Conservation (phyloP, 495 filamentous ascomycete genomes). For the Ascobolus immersus region DNA sequence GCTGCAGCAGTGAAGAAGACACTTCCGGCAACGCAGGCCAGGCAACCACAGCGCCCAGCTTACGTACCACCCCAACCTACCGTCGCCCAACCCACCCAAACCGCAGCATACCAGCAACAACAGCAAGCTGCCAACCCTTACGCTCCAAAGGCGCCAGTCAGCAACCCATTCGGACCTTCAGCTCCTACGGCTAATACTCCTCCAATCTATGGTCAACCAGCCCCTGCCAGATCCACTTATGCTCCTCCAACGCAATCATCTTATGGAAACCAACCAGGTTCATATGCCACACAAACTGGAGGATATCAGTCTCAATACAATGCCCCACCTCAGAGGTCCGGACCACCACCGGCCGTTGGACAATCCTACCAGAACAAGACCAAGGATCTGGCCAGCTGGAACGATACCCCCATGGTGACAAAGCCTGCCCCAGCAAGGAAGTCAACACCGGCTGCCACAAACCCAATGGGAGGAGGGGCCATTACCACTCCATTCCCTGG, state of each 20-base stretch:
- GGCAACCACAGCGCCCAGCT: slow-evolving; percentile 15
- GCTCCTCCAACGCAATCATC: slow-evolving; percentile 6
- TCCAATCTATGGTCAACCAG: slow-evolving; percentile 13
- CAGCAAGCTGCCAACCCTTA: slow-evolving; percentile 18
- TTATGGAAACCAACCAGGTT: slow-evolving; percentile 14
- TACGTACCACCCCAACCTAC: slow-evolving; percentile 12
- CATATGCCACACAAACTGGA: too few relatives aligned
- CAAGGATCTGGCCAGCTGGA: slow-evolving; percentile 58
- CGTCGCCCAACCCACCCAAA: slow-evolving; percentile 18
- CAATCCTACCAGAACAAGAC: slow-evolving; percentile 41
- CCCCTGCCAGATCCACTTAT: slow-evolving; percentile 15
- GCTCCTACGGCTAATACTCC: too few relatives aligned
- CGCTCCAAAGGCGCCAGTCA: slow-evolving; percentile 13
- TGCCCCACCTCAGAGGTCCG: slow-evolving; percentile 31
- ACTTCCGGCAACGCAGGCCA: slow-evolving; percentile 6
- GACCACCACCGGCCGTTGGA: slow-evolving; percentile 32
- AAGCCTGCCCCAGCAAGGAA: slow-evolving; percentile 40
- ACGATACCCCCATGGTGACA: slow-evolving; percentile 72
- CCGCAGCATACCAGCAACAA: slow-evolving; percentile 18
- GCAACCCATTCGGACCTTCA: too few relatives aligned
- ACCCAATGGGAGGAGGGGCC: too few relatives aligned
- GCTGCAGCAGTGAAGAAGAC: too few relatives aligned
- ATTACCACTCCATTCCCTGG: slow-evolving; percentile 27
- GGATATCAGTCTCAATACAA: too few relatives aligned
- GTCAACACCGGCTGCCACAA: slow-evolving; percentile 25